Evolutionary conservation across 805 yeast genomes (phyloP), one percentile per base, ranked within the genome.

Genomic region (Lipomyces yamanashiensis): DNA sequence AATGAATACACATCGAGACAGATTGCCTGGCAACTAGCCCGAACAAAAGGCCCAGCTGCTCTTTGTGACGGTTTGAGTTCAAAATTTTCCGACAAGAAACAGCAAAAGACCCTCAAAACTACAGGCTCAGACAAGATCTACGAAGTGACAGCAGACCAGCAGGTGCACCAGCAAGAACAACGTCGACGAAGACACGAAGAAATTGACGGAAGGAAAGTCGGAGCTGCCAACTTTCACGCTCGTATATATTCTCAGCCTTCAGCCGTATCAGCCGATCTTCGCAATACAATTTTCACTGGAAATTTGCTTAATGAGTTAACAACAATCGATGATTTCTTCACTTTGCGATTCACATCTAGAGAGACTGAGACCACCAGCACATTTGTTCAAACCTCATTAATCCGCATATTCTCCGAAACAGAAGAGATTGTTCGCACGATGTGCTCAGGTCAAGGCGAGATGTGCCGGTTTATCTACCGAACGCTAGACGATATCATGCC

Each of bases 1-100:
- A 19, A 54, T 12, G 10, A 10, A n/a, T 39, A 40, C 8, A 44
- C 62, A 6, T 63, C 63, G 9, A 51, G 53, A 21, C 56, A 51
- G 47, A 53, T 64, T 21, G 66, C 68, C 4, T 64, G 68, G 68
- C 19, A 36, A 19, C 54, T 64, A 4, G 63, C 53, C 17, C 40
- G 28, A 1, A 3, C 41, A 13, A 50, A 48, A 1, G 65, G 59
- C 15, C 10, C 7, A 9, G 13, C n/a, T 7, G 55, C 43, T 12
- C n/a, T 62, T 5, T 62, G 66, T 44, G 28, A 28, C 28, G 28
- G 5, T 28, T 3, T 28, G 5, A 28, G 5, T 3, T 50, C 47
- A 10, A 21, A 33, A n/a, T 7, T 3, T 13, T 7, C n/a, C 41
- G 49, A 19, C 9, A 43, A 28, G 28, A 28, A 28, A 5, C 47